phyloP scores from a whole-genome alignment of 2,329 filamentous ascomycete genomes.

The Beauveria caledonica region DNA sequence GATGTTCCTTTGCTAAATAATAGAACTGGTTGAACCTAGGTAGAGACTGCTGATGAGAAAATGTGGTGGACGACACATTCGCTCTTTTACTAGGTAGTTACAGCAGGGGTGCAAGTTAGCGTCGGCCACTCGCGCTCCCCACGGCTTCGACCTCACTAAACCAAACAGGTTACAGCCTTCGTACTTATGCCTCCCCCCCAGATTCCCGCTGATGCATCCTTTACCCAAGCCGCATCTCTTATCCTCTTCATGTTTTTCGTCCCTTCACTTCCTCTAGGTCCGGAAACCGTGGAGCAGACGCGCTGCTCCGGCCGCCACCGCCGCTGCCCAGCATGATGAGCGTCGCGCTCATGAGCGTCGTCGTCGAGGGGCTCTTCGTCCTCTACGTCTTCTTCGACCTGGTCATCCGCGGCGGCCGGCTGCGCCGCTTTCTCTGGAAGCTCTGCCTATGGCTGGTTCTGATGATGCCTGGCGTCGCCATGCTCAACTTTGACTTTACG shows the following conservation, averaged over 20 bases:
- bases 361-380: neutral
- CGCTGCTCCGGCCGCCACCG: neutral
- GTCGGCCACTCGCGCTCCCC: too few species aligned
- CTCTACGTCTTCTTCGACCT: neutral
- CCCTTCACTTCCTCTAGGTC: neutral
- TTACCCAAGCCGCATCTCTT: neutral
- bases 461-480: neutral
- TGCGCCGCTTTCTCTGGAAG: constrained; percentile 6
- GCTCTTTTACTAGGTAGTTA: too few species aligned
- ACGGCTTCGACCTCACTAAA: neutral
- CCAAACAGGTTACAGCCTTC: neutral
- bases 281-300: neutral
- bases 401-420: neutral
- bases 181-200: too few species aligned
- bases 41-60: too few species aligned
- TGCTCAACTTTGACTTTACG: constrained; percentile 3
- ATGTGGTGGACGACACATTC: too few species aligned
- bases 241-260: neutral
- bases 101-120: too few species aligned
- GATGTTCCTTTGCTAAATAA: too few species aligned
- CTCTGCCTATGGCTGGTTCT: neutral
- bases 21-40: too few species aligned
- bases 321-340: neutral
- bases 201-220: too few species aligned
- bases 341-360: neutral